phyloP scores from a whole-genome alignment of 2,329 filamentous ascomycete species.

The Podosphaera leucotricha region DNA sequence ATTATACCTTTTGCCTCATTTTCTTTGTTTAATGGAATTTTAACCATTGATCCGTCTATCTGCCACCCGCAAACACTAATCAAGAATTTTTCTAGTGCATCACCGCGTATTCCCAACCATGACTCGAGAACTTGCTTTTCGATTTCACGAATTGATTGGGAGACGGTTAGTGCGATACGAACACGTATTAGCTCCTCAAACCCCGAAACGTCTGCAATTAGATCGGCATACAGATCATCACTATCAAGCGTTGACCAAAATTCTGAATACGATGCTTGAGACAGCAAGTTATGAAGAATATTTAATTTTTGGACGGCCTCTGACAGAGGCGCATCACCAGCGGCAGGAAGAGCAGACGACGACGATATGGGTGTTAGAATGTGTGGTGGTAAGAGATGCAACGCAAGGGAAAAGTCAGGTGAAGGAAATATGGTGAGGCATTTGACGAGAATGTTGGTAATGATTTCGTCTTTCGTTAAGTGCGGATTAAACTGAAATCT shows the following conservation, averaged over 20 bases:
- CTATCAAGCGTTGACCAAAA: conserved; percentile 90
- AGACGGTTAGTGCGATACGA: conserved; percentile 69
- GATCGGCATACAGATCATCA: conserved; percentile 85
- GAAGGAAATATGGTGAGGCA: conserved; percentile 91
- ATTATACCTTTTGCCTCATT: conserved; percentile 93
- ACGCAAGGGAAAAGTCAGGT: conserved; percentile 78
- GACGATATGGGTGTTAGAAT: conserved; percentile 38
- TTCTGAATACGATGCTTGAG: conserved; percentile 66
- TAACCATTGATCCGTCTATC: conserved; percentile 39
- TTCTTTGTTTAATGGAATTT: conserved; percentile 79
- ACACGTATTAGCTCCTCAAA: conserved; percentile 90
- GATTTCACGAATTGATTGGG: conserved; percentile 56
- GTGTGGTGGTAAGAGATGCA: conserved; percentile 79
- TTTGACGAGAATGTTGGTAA: conserved; percentile 98
- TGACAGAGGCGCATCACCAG: conserved; percentile 44
- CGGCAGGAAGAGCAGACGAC: conserved; percentile 23
- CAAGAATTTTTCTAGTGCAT: conserved; percentile 53
- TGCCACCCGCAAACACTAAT: conserved; percentile 72
- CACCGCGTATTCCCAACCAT: conserved; percentile 51
- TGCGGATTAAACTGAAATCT: conserved; percentile 99
- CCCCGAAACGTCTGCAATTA: conserved; percentile 79
- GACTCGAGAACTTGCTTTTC: conserved; percentile 42
- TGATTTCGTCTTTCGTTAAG: conserved; percentile 85
- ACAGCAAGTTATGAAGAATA: conserved; percentile 52
- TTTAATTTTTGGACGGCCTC: conserved; percentile 61